Evolutionary conservation across 2,329 filamentous ascomycete genomes (phyloP).

Genomic region (Coniochaeta sp.): DNA sequence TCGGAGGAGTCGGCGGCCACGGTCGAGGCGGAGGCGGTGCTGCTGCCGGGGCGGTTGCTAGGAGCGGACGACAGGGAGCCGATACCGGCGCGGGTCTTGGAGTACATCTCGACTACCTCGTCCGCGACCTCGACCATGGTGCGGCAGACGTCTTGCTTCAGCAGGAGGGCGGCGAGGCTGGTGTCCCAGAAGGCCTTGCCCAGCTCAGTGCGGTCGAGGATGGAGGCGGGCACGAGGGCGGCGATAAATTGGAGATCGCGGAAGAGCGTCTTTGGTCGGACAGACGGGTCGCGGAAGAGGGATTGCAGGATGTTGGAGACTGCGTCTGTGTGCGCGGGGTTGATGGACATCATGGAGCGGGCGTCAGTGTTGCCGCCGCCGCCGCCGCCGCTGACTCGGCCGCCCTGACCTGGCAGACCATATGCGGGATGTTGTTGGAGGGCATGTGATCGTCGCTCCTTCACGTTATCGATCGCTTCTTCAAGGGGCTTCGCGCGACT

Average conservation of each 20-base stretch:
- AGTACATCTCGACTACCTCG: conserved; percentile 52
- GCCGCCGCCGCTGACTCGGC: conserved; percentile 26
- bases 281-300: conserved; percentile 59
- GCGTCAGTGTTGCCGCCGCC: conserved; percentile 39
- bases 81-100: conserved; percentile 45
- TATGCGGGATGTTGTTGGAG: conserved; percentile 29
- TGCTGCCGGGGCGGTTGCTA: conserved; percentile 6
- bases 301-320: conserved; percentile 61
- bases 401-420: conserved; percentile 11
- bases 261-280: conserved; percentile 75
- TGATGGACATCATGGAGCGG: conserved; percentile 40
- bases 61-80: conserved; percentile 1
- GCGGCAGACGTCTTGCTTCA: conserved; percentile 81
- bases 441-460: conserved; percentile 58
- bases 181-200: conserved; percentile 87
- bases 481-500: conserved; percentile 43
- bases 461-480: conserved; percentile 63
- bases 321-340: conserved; percentile 50
- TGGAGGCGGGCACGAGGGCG: conserved; percentile 53
- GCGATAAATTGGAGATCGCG: conserved; percentile 73
- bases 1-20: neutral
- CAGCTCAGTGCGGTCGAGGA: conserved; percentile 55
- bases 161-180: conserved; percentile 75
- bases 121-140: conserved; percentile 63
- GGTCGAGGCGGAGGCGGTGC: conserved; percentile 10